Base-by-base conservation (phyloP, 1,139 yeast species). In the Pichia sp. region DNA sequence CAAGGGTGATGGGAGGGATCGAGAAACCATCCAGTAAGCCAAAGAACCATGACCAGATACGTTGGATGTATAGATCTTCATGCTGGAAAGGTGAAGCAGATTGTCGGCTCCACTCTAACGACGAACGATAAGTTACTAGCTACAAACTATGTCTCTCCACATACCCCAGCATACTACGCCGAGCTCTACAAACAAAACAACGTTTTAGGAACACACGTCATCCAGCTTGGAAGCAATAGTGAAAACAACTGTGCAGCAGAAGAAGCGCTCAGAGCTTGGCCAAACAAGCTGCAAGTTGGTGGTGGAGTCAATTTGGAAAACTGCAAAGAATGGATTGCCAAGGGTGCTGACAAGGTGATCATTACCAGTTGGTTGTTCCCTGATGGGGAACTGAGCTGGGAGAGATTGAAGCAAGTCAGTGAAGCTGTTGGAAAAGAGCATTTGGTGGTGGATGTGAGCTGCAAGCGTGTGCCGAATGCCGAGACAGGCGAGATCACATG, bases 31-130 rank as follows among this genome's bases (percentile, higher is more conserved):
- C 23, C 36, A 32, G 23, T 42, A 16, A 19, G 23, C 10, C 11
- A 5, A 30, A 23, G 26, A 23, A 23, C 36, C 40, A 92, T 92
- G 97, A 92, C 98, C 0, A 78, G 78, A 57, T 95, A 89, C 72
- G 81, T 93, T 67, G 99, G 98, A 0, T 93, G 99, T 65, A 93
- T 93, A 45, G 99, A 93, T 69, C 84, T 93, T 59, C 99, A 93
- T 69, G 80, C 87, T 5, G 99, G 99, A 2, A 86, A 88, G 62
- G 99, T 93, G 59, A 95, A 93, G 67, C 99, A 93, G 70, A 93
- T 93, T 52, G 98, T 95, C 0, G 99, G 99, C 3, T 96, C 97
- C 0, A 87, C 97, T 0, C 75, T 95, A 29, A 75, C 77, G 0
- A 76, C 77, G 11, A 85, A 83, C 59, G 83, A 81, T 38, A 60